Evolutionary conservation across 352 stramenopile genomes (phyloP), one percentile per base, ranked within the genome.

Genomic region (Phytopythium cucurbitacearum): DNA sequence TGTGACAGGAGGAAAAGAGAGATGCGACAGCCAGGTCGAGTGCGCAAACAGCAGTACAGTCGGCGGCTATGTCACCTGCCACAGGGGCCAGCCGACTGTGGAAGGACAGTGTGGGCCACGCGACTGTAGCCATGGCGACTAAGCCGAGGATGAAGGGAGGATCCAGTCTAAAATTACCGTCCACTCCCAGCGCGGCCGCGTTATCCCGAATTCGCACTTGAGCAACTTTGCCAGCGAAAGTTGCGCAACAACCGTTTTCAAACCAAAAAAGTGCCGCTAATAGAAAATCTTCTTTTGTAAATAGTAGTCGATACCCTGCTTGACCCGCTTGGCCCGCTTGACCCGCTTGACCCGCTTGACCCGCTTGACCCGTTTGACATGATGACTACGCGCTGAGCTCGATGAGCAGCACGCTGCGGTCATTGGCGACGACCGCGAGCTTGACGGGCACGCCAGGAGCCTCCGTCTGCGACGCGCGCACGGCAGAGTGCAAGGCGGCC

Each of bases 321-420:
- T 41, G 8, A 9, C 8, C 12, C 3, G 38, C 38, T 41, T 13
- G 4, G 4, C 34, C 13, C 5, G 15, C 33, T 28, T 59, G 34
- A 49, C 35, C 41, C 36, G 37, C 16, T 48, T 38, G 15, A 43
- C 44, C 46, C 56, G 46, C 48, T 15, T 59, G 34, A 49, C 35
- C 41, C 36, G 37, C 16, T 48, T 38, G 15, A 43, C 44, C 46
- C 56, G 46, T 37, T 15, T 59, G 34, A 49, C 35, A 38, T 40
- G 37, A 15, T 48, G 33, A 12, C 42, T 45, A 46, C 59, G 46
- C 48, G 21, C 21, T 28, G 21, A 88, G 57, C 60, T 87, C 77
- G 40, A 88, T 83, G 11, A 88, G 60, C 55, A 92, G 42, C n/a
- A 90, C 71, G 16, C 65, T 84, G 40, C 63, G 53, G 48, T 90